Percentiles rank a stretch among this genome's conserved stretches.
These are phyloP conservation scores for Kodamaea leandrae DNA, from an alignment of 805 yeast genomes.

Conservation along the genomic window DNA sequence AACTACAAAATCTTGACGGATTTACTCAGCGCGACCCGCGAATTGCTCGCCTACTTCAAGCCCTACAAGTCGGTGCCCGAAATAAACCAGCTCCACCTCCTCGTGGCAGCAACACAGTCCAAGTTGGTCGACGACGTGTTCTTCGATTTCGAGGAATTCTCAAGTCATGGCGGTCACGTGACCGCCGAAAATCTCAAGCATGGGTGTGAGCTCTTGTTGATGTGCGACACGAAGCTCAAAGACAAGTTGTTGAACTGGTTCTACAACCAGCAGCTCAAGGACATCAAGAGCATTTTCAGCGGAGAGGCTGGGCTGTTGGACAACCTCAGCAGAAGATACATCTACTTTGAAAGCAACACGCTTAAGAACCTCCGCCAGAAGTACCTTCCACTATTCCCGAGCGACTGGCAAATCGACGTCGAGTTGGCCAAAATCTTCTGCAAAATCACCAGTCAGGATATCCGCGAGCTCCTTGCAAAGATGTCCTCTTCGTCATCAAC, in stretches of 20 bases:
- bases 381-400: slow-evolving; percentile 58
- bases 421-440: slow-evolving; percentile 64
- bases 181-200: slow-evolving; percentile 39
- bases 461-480: slow-evolving; percentile 46
- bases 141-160: slow-evolving; percentile 60
- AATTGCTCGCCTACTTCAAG: slow-evolving; percentile 68
- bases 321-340: slow-evolving; percentile 75
- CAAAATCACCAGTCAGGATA: slow-evolving; percentile 64
- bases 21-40: slow-evolving; percentile 67
- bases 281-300: slow-evolving; percentile 71
- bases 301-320: slow-evolving; percentile 97
- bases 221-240: slow-evolving; percentile 53
- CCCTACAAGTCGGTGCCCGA: slow-evolving; percentile 82
- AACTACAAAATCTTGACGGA: slow-evolving; percentile 57
- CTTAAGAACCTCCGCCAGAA: slow-evolving; percentile 56
- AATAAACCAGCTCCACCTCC: slow-evolving; percentile 61
- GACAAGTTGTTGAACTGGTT: slow-evolving; percentile 72
- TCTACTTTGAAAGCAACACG: slow-evolving; percentile 68
- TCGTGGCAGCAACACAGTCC: slow-evolving; percentile 57
- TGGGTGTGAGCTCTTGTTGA: slow-evolving; percentile 73
- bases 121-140: slow-evolving; percentile 67
- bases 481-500: slow-evolving; percentile 27
- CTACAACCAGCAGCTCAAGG: slow-evolving; percentile 64
- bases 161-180: slow-evolving; percentile 26
- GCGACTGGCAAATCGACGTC: slow-evolving; percentile 66